Evolutionary conservation across 1,139 yeast genomes (phyloP).

Genomic region (Taphrina communis): DNA sequence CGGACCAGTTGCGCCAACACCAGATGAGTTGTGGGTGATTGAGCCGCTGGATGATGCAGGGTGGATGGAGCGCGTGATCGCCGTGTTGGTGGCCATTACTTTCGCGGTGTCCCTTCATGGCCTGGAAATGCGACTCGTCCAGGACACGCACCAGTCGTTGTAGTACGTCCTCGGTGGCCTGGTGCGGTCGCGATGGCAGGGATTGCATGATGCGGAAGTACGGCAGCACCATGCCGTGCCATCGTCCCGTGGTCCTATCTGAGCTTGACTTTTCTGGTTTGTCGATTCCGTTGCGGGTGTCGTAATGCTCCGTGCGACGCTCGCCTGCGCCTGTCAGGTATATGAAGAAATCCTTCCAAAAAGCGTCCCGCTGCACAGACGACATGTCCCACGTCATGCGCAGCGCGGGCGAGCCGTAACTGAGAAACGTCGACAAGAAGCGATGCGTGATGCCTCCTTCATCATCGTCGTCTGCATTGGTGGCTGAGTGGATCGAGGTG

Average conservation of each 20-base stretch:
- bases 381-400: slow-evolving; percentile 3
- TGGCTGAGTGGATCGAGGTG: neutral
- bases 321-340: neutral
- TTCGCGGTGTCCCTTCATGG: slow-evolving; percentile 10
- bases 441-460: neutral
- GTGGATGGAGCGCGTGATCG: slow-evolving; percentile 17
- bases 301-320: no score
- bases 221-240: slow-evolving; percentile 11
- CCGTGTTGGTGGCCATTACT: slow-evolving; percentile 23
- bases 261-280: no score
- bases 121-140: slow-evolving; percentile 9
- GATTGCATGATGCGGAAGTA: slow-evolving; percentile 25
- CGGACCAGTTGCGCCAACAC: slow-evolving; percentile 22
- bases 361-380: neutral
- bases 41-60: neutral
- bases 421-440: neutral
- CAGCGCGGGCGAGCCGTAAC: neutral
- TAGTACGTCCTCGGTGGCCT: neutral
- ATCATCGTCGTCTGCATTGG: neutral
- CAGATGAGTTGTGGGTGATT: neutral
- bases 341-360: neutral
- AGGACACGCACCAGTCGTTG: neutral
- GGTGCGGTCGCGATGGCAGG: neutral
- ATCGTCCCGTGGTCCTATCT: no score
- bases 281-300: no score